A percentile compares a stretch with the other conserved stretches of the same genome.
Evolutionary conservation across 2,329 filamentous ascomycete genomes (phyloP).

Genomic region (Cordyceps sp.): DNA sequence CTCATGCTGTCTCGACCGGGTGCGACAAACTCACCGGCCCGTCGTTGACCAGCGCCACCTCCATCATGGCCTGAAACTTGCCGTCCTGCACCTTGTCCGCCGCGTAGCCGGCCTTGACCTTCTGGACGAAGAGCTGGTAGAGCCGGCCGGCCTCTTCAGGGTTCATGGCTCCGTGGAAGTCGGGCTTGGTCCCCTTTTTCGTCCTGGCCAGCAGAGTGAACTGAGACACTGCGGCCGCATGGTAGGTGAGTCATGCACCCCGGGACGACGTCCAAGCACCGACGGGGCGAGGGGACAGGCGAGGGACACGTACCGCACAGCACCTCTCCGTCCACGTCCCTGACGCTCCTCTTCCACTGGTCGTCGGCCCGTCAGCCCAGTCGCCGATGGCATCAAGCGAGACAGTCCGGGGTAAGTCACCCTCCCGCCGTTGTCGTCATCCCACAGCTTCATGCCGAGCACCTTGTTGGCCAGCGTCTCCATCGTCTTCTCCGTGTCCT

Average conservation of each 20-base stretch:
- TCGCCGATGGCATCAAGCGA: background rate
- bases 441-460: slow-evolving; percentile 82
- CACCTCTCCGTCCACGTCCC: slow-evolving; percentile 78
- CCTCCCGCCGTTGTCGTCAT: slow-evolving; percentile 55
- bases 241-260: background rate
- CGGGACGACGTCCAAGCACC: background rate
- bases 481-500: slow-evolving; percentile 78
- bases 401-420: slow-evolving; percentile 26
- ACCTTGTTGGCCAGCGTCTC: slow-evolving; percentile 74
- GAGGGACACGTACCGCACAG: slow-evolving; percentile 62
- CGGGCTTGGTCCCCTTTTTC: slow-evolving; percentile 91
- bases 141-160: slow-evolving; percentile 63
- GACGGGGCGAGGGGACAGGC: too few species aligned
- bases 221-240: slow-evolving; percentile 58
- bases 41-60: slow-evolving; percentile 84
- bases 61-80: slow-evolving; percentile 99
- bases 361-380: slow-evolving; percentile 2
- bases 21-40: slow-evolving; percentile 43
- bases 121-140: slow-evolving; percentile 70
- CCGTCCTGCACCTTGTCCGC: slow-evolving; percentile 75
- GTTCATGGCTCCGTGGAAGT: slow-evolving; percentile 78
- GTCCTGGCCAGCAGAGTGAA: slow-evolving; percentile 86
- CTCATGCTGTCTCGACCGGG: background rate
- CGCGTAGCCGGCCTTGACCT: slow-evolving; percentile 55
- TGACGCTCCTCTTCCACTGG: slow-evolving; percentile 81